These are phyloP conservation scores for Mortierella sp. DNA, from an alignment of 371 early-diverging fungal species.

Conservation along the genomic window DNA sequence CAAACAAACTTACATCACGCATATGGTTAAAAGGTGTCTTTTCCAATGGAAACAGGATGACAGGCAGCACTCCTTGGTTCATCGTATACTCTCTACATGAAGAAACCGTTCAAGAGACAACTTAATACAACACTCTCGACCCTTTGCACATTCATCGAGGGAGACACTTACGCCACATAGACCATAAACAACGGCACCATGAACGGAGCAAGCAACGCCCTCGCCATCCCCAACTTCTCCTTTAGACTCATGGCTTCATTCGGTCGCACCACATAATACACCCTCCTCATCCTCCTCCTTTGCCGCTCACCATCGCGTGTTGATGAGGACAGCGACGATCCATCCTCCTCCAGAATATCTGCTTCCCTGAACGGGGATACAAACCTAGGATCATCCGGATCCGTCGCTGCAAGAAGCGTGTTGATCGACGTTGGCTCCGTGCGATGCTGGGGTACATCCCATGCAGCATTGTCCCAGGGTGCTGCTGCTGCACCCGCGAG, in stretches of 20 bases:
- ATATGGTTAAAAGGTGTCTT: slow-evolving; percentile 54
- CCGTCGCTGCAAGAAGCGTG: slow-evolving; percentile 37
- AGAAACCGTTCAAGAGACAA: background rate
- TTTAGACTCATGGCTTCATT: slow-evolving; percentile 46
- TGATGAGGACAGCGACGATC: background rate
- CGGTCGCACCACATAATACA: slow-evolving; percentile 18
- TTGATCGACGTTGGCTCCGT: slow-evolving; percentile 50
- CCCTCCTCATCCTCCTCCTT: slow-evolving; percentile 2
- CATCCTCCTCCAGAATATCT: slow-evolving; percentile 19
- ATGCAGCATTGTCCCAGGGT: slow-evolving; percentile 12
- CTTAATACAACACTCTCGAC: no score
- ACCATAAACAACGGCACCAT: slow-evolving; percentile 60
- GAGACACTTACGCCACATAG: slow-evolving; percentile 47
- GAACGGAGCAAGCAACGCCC: slow-evolving; percentile 40
- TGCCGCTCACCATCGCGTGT: no score
- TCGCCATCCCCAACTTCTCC: slow-evolving; percentile 51
- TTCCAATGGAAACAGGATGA: slow-evolving; percentile 55
- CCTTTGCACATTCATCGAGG: background rate
- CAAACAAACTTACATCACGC: slow-evolving; percentile 45
- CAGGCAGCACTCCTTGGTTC: slow-evolving; percentile 62
- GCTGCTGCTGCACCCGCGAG: background rate
- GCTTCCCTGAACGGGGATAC: slow-evolving; percentile 37
- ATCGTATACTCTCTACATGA: slow-evolving; percentile 61
- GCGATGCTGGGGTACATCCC: slow-evolving; percentile 12
- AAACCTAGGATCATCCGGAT: slow-evolving; percentile 40